These are phyloP conservation scores for Ballota nigra DNA, from an alignment of 257 asterid genomes.

Conservation along the genomic window DNA sequence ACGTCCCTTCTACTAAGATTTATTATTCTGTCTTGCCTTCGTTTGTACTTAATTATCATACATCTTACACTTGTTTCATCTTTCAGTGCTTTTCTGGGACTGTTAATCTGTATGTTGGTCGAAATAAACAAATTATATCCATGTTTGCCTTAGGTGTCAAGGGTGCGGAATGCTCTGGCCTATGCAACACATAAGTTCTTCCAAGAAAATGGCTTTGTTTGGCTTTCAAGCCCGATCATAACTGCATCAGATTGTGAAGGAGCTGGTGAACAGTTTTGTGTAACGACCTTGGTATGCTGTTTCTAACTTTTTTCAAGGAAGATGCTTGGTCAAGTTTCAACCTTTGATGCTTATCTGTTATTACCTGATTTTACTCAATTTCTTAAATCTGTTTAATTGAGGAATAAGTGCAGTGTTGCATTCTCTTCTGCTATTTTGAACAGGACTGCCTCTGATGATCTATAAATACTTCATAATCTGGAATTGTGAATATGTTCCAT, in stretches of 20 bases:
- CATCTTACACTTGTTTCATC: conserved; percentile 3
- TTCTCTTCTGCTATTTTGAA: conserved; percentile 9
- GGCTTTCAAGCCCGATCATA: conserved; percentile 97
- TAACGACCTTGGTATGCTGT: conserved; percentile 89
- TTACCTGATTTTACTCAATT: neutral
- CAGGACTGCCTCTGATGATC: conserved; percentile 3
- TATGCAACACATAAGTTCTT: conserved; percentile 94
- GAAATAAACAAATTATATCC: conserved; percentile 16
- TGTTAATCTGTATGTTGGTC: neutral
- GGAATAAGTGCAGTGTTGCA: neutral
- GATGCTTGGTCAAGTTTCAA: conserved; percentile 2
- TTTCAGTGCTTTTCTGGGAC: neutral
- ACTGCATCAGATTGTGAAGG: conserved; percentile 99
- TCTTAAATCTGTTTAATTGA: conserved; percentile 1
- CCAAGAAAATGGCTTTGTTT: conserved; percentile 91
- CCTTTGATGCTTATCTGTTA: conserved; percentile 23
- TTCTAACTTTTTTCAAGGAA: conserved; percentile 17
- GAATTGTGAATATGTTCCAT: conserved; percentile 11
- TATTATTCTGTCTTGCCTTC: neutral
- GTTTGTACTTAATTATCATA: conserved; percentile 1
- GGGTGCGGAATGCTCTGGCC: conserved; percentile 94
- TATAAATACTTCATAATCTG: neutral
- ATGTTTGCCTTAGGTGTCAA: conserved; percentile 63
- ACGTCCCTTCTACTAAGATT: neutral
- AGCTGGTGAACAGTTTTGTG: conserved; percentile 99